phyloP scores from a whole-genome alignment of 768 basidiomycete genomes.

The Zangia roseola region DNA sequence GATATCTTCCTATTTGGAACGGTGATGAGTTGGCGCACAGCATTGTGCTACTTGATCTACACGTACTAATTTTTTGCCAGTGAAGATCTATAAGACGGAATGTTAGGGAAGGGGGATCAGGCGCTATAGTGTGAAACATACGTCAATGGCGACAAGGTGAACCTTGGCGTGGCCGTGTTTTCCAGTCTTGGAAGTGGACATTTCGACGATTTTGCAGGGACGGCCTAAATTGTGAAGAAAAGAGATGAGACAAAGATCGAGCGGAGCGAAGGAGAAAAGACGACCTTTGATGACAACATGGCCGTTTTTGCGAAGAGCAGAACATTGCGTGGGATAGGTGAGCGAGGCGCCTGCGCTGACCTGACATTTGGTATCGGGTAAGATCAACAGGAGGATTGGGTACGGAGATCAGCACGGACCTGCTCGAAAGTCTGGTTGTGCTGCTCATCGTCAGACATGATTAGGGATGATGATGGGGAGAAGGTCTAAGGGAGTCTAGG shows the following conservation, averaged over 20 bases:
- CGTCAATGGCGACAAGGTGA: conserved; percentile 95
- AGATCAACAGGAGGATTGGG: conserved; percentile 13
- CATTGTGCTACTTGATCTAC: neutral
- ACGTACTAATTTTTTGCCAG: conserved; percentile 89
- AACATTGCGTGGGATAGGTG: conserved; percentile 92
- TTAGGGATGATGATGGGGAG: conserved; percentile 24
- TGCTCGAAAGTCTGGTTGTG: conserved; percentile 88
- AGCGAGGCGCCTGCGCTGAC: conserved; percentile 71
- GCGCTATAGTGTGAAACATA: conserved; percentile 41
- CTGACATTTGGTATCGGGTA: conserved; percentile 36
- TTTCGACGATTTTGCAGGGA: conserved; percentile 98
- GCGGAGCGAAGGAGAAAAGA: neutral
- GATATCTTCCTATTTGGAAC: conserved; percentile 74
- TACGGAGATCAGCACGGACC: conserved; percentile 39
- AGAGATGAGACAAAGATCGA: conserved; percentile 3
- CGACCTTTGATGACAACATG: conserved; percentile 94
- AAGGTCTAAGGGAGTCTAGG: conserved; percentile 24
- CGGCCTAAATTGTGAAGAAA: conserved; percentile 46
- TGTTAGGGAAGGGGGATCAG: conserved; percentile 4
- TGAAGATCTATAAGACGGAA: conserved; percentile 78
- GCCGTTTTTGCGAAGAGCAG: conserved; percentile 89
- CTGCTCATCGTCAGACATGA: conserved; percentile 92
- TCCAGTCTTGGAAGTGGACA: conserved; percentile 99
- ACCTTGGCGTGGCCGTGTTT: conserved; percentile 99
- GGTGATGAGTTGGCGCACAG: conserved; percentile 2